phyloP scores from a whole-genome alignment of 2,329 filamentous ascomycete species.

The Xylariales sp. region DNA sequence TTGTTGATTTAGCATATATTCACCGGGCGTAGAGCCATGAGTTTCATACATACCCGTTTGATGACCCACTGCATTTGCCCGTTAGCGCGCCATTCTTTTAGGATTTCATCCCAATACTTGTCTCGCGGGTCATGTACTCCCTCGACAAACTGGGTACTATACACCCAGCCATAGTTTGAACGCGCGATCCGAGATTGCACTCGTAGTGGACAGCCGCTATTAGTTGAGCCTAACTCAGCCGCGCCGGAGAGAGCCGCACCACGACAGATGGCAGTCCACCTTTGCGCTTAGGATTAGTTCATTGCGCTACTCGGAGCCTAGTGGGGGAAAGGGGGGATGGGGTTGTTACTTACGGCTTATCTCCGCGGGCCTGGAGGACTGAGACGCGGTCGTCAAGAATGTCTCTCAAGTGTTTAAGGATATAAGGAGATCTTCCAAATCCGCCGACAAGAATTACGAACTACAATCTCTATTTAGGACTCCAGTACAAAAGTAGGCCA shows the following conservation, averaged over 20 bases:
- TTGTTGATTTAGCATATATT: neutral
- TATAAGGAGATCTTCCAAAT: slow-evolving; percentile 34
- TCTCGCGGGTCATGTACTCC: slow-evolving; percentile 20
- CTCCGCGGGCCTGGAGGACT: slow-evolving; percentile 25
- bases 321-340: too few species aligned
- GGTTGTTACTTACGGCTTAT: slow-evolving; percentile 27
- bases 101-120: neutral
- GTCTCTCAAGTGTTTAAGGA: slow-evolving; percentile 22
- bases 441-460: slow-evolving; percentile 40
- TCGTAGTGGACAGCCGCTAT: too few species aligned
- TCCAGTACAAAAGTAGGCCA: neutral
- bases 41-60: slow-evolving; percentile 12
- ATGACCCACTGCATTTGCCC: slow-evolving; percentile 25
- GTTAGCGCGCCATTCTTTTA: neutral
- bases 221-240: neutral
- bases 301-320: neutral
- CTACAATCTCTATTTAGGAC: slow-evolving; percentile 7
- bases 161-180: slow-evolving; percentile 10
- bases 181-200: slow-evolving; percentile 27
- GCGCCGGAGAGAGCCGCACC: slow-evolving; percentile 34
- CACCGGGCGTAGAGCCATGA: neutral
- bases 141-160: neutral
- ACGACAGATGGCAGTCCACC: slow-evolving; percentile 39
- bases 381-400: neutral
- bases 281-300: slow-evolving; percentile 4